Base-by-base conservation (phyloP, 78 protist species). In the Bodo saltans region DNA sequence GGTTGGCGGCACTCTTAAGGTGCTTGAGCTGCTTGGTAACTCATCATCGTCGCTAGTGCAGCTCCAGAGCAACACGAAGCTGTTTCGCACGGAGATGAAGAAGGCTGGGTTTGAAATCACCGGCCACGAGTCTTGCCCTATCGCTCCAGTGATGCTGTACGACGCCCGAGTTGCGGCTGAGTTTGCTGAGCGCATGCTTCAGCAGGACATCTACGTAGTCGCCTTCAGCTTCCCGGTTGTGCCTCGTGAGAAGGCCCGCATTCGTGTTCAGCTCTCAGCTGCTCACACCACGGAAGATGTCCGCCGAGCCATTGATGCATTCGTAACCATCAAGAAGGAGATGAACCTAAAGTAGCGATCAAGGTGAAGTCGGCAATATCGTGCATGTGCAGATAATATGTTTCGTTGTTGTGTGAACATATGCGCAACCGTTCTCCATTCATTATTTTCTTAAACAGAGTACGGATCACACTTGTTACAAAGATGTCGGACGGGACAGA, bases 221-320 rank as follows among this genome's bases (percentile, higher is more conserved):
- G 92, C 85, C 53, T 92, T 92, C 34, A 3, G 42, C 38, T 92
- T 42, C 88, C 94, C 96, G 3, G 95, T 90, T 33, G 91, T 92
- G 32, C 90, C 90, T 27, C 0, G 82, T 38, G 94, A 86, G 70
- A 4, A 75, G 79, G 95, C 94, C 0, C 85, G 95, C 53, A 92
- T 93, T 35, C 74, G 95, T 0, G 92, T 89, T 3, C 96, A 93
- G 73, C 42, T 93, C 38, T 73, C 85, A 3, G 96, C 95, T 0
- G 91, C 94, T 27, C 96, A 92, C 69, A 82, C 92, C 29, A 0
- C 3, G 2, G 94, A 83, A 38, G 88, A 92, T 38, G 29, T 92
- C 30, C 32, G 81, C 34, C 30, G 21, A 38, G 17, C 68, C 70
- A 37, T 92, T 35, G 89, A 79, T 38, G 94, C 94, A 25, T 92